phyloP scores from a whole-genome alignment of 1,284 basidiomycete species.

The Lignosus rhinocerotis region DNA sequence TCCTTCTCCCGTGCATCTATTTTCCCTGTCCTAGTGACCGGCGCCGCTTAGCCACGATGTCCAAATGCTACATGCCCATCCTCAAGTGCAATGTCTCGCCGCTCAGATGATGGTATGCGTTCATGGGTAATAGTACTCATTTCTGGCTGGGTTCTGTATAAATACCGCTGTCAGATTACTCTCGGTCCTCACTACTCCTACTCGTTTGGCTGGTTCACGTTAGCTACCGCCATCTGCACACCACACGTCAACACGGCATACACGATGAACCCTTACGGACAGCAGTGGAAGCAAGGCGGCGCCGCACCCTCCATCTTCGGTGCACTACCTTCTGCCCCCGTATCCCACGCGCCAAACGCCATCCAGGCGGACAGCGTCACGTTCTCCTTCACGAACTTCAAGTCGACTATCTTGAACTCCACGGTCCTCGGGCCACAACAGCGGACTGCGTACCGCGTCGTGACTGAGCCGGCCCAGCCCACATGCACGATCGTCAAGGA shows the following conservation, averaged over 20 bases:
- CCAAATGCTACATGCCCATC: too few relatives aligned
- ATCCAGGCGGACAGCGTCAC: slow-evolving; percentile 38
- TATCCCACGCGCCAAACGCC: slow-evolving; percentile 8
- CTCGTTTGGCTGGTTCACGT: neutral
- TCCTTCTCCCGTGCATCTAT: too few relatives aligned
- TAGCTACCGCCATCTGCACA: neutral
- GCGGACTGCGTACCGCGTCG: slow-evolving; percentile 33
- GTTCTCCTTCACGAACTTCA: slow-evolving; percentile 51
- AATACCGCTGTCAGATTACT: neutral
- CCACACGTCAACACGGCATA: neutral
- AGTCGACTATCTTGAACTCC: slow-evolving; percentile 52
- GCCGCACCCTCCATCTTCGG: neutral
- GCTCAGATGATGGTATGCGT: neutral
- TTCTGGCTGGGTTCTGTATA: neutral
- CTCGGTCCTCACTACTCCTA: neutral
- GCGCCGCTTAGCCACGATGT: too few relatives aligned
- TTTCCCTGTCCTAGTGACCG: too few relatives aligned
- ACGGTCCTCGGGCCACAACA: slow-evolving; percentile 47
- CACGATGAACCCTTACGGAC: neutral
- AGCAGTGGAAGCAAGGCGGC: neutral
- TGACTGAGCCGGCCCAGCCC: slow-evolving; percentile 48
- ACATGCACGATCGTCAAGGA: slow-evolving; percentile 57
- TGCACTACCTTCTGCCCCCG: neutral
- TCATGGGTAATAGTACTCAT: neutral
- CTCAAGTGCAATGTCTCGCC: neutral